Percentiles rank a stretch among this genome's conserved stretches.
Evolutionary conservation across 352 stramenopile genomes (phyloP).

Genomic region (Globisporangium abappressorium): DNA sequence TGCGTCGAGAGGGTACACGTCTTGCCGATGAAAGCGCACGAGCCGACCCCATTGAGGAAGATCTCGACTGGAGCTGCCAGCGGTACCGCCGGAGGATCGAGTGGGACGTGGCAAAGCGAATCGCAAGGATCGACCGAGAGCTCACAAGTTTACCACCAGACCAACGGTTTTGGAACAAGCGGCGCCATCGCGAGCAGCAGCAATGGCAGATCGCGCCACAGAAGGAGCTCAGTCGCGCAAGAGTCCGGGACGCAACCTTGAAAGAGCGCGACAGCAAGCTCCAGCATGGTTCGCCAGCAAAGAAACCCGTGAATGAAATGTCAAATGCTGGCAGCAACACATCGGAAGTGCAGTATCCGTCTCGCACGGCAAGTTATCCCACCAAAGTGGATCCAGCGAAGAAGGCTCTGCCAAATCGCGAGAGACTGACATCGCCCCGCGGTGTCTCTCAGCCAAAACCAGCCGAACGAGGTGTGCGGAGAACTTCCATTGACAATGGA

Average conservation of each 20-base stretch:
- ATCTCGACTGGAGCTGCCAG: conserved; percentile 19
- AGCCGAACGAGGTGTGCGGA: not conserved
- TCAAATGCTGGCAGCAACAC: not conserved
- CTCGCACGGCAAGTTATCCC: not conserved
- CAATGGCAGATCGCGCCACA: conserved; percentile 11
- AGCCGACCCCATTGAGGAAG: not conserved
- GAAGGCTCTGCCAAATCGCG: not conserved
- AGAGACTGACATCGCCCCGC: not conserved
- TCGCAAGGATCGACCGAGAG: conserved; percentile 64
- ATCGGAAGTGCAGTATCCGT: not conserved
- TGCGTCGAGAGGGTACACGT: not conserved
- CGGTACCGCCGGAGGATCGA: conserved; percentile 44
- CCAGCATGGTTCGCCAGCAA: not conserved
- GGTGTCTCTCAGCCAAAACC: not conserved
- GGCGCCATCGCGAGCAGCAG: conserved; percentile 10
- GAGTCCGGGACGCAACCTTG: not conserved
- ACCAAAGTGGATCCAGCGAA: not conserved
- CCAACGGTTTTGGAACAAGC: conserved; percentile 59
- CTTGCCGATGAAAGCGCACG: not conserved
- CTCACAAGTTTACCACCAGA: conserved; percentile 40
- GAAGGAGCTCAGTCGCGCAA: conserved; percentile 5
- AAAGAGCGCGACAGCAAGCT: not conserved
- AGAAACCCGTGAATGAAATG: not conserved
- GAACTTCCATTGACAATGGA: not conserved
- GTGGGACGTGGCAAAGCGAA: conserved; percentile 70